Base-by-base conservation (phyloP, 257 asterid genomes). In the Gentiana macrophylla region DNA sequence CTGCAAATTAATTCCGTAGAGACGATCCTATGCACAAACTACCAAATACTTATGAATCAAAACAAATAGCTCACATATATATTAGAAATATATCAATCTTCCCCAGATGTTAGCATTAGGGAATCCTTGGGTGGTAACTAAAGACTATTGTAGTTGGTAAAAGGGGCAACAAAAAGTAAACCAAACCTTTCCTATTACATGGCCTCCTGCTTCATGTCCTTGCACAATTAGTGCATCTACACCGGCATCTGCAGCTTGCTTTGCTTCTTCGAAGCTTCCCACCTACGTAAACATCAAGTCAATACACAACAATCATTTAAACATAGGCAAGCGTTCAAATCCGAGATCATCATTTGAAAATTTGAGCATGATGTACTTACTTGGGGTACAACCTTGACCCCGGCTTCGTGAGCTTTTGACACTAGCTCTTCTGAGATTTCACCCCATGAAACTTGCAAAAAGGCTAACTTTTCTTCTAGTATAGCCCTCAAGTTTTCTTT, bases 161-260 rank as follows among this genome's bases (percentile, higher is more conserved):
- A 24, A 41, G 46, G 5, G 9, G 46, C 46, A 41, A 41, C 8
- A 7, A 41, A 41, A 41, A 5, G 46, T 5, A 7, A 7, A 3
- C 46, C 0, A 5, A 79, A 89, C 97, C 94, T 81, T 91, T 15
- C 95, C 95, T 61, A 79, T 76, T 56, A 89, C 79, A 77, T 89
- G 97, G 43, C 97, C 97, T 55, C 97, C 97, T 46, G 97, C 97
- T 76, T 89, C 97, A 12, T 57, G 59, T 52, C 95, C 97, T 77
- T 89, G 95, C 74, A 89, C 93, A 12, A 89, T 86, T 62, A 89
- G 73, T 49, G 87, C 97, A 64, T 89, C 97, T 10, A 78, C 97
- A 35, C 95, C 92, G 15, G 66, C 86, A 55, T 80, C 71, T 47
- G 67, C 83, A 41, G 82, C 92, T 71, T 64, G 78, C 79, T 68